Evolutionary conservation across 2,329 filamentous ascomycete genomes (phyloP), one percentile per base, ranked within the genome.

Genomic region (Fusarium tjaetaba): DNA sequence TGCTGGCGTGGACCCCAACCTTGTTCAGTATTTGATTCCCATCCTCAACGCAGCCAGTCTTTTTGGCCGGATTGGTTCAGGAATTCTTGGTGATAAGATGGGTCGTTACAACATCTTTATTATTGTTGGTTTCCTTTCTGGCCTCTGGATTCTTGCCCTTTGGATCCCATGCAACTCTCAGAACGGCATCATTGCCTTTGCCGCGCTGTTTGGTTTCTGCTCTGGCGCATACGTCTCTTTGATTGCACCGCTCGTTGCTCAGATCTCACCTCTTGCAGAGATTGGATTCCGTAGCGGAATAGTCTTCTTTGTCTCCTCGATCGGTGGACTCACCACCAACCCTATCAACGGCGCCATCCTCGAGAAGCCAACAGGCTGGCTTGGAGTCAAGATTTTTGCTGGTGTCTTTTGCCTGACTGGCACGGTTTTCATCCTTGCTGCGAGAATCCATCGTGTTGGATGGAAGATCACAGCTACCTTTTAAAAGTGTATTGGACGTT

Each of bases 321-420:
- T 92, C 41, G 86, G 86, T 1, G 89, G 88, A 5, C 80, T 92
- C 22, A 86, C 87, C 4, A 87, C 88, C 1, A 88, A 84, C 62
- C 89, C 90, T 0, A 89, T 91, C 71, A 87, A 83, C 1, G 89
- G 89, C 0, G 84, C 85, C 1, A 83, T 84, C 51, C 56, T 84
- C 4, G 72, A 79, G 1, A 67, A 51, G 3, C 68, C 77, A 0
- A 65, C 77, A 9, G 79, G 79, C 11, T 84, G 80, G 78, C 51
- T 78, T 0, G 81, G 80, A 7, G 75, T 83, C 41, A 84, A 84
- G 73, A 68, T 84, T 7, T 85, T 85, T 72, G 60, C 76, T 0
- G 76, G 72, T 4, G 62, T 74, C 3, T 71, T 78, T 16, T 78
- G 74, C 26, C 6, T 73, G 11, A 45, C 34, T 7, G 76, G 76